A percentile compares a stretch with the other conserved stretches of the same genome.
Conservation (phyloP, 129 eudicot genomes). For the Centella asiatica region DNA sequence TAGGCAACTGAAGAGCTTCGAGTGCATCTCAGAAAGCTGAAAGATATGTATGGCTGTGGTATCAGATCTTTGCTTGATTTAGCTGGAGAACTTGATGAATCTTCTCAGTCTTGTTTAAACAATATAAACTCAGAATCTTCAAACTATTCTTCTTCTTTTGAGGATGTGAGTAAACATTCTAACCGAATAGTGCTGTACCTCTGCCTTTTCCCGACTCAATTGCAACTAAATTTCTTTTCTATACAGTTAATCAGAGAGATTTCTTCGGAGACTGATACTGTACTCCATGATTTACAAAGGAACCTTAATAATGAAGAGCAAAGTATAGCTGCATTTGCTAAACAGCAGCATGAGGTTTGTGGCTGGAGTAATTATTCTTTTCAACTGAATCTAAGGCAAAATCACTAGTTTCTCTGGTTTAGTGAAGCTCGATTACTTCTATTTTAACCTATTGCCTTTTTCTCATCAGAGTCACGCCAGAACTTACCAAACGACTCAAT, state of each 20-base stretch:
- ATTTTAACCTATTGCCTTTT: not conserved
- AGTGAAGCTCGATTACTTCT: not conserved
- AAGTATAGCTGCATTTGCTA: conserved; percentile 35
- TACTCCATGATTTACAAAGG: conserved; percentile 35
- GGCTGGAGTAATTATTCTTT: not conserved
- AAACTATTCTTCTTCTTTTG: conserved; percentile 42
- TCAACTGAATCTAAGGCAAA: not conserved
- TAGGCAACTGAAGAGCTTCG: conserved; percentile 51
- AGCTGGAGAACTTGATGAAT: conserved; percentile 46
- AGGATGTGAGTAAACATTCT: conserved; percentile 24
- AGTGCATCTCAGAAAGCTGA: conserved; percentile 25
- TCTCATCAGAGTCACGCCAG: conserved; percentile 35
- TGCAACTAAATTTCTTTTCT: conserved; percentile 8
- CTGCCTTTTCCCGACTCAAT: not conserved
- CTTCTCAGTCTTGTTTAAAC: conserved; percentile 33
- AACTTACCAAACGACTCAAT: conserved; percentile 41
- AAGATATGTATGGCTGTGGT: conserved; percentile 36
- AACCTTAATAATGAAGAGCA: conserved; percentile 42
- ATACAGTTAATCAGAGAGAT: conserved; percentile 38
- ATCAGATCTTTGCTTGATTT: conserved; percentile 36
- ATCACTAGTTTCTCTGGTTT: not conserved
- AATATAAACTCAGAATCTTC: conserved; percentile 34
- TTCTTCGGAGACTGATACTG: conserved; percentile 33
- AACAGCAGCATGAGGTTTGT: conserved; percentile 47
- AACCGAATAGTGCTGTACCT: not conserved